Base-by-base conservation (phyloP, 768 basidiomycete species). In the Tylopilus cervinicoccineus region DNA sequence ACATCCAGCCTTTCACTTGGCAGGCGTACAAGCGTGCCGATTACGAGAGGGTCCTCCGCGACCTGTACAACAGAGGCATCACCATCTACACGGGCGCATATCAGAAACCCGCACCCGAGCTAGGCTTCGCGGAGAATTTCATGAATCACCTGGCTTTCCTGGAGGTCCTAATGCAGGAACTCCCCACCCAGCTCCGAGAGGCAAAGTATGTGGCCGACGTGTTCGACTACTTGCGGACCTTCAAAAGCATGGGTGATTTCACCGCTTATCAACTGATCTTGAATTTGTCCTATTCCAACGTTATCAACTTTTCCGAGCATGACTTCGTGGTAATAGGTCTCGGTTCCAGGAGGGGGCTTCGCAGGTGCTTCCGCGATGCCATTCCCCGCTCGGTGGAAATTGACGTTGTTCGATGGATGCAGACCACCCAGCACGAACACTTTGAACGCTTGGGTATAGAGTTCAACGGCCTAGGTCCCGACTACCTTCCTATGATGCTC, bases 221-320 rank as follows among this genome's bases (percentile, higher is more conserved):
- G 20, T 88, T 76, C 56, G 80, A 82, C 39, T 75, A 71, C 48
- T 55, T 88, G 22, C 66, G 71, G 22, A 71, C 76, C 3, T 88
- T 78, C 56, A 86, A 80, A 0, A 77, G 84, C 54, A 80, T 89
- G 77, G 88, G 83, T n/a, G 75, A 76, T 26, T 91, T 91, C 63
- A 80, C 76, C 29, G 75, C 82, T 0, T 86, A 81, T 60, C 88
- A 91, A 62, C 78, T 84, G 31, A 65, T 84, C 41, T 64, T 83
- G 41, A 77, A 76, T 50, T 68, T 85, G 20, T 77, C 78, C 10
- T 86, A 86, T 61, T 75, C 80, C 13, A 55, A 66, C 5, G 61
- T 81, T 26, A 61, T 87, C 47, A 75, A 81, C 57, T 88, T 81
- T 57, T 79, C 80, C 47, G 76, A 77, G 46, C 70, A 79, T 55